Base-by-base conservation (phyloP, 2,329 filamentous ascomycete genomes). In the Alternaria novae-zelandiae region DNA sequence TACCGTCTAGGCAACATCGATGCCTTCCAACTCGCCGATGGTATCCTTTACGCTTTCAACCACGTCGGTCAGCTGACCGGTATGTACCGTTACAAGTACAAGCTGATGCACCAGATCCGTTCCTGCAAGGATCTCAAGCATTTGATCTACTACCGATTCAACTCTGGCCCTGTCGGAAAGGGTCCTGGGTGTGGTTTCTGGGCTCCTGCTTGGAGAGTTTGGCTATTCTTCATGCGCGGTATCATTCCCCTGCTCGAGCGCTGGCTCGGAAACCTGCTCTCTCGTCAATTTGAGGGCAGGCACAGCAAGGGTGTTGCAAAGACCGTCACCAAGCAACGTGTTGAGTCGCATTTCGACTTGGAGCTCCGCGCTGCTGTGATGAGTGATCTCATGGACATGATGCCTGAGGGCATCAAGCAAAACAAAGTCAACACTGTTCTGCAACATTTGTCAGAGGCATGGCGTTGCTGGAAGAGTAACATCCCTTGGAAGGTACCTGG, bases 81-180 rank as follows among this genome's bases (percentile, higher is more conserved):
- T 79, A 99, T 99, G 96, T 99, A 99, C 83, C 91, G 96, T 65
- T 99, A 99, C 87, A 99, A 99, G 86, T 99, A 99, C 85, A 99
- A 99, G 86, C 86, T 99, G 60, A 99, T 99, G 96, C 96, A 99
- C 80, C 96, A 99, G 81, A 99, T 99, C 74, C 93, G 96, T 73
- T 97, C 96, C 1, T 99, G 96, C 86, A 99, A 99, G 82, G 96
- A 99, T 82, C 81, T 99, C 78, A 99, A 99, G 87, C 96, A 99
- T 87, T 84, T 99, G 66, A 98, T 99, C 70, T 99, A 99, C 84
- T 98, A 98, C 81, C 92, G 95, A 54, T 99, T 99, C 84, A 99
- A 99, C 80, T 94, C 94, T 63, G 96, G 94, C 0, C 92, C 95
- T 11, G 96, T 99, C 20, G 96, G 96, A 9, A 99, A 99, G 80